Evolutionary conservation across 2,329 filamentous ascomycete species (phyloP).

Genomic region (Podosphaera fusca): DNA sequence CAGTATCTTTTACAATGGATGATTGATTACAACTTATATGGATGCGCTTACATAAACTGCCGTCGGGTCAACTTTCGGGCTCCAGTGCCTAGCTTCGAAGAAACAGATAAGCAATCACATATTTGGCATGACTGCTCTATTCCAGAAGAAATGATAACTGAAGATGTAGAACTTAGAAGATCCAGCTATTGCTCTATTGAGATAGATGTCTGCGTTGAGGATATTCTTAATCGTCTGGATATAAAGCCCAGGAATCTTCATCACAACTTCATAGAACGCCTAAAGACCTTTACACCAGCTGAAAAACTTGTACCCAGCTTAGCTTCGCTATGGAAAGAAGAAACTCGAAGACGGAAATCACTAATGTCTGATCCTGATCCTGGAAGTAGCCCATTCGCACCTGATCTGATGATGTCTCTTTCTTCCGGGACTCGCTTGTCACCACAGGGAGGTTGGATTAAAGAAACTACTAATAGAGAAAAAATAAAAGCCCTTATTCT

Average conservation of each 20-base stretch:
- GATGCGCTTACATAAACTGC: slow-evolving; percentile 67
- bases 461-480: slow-evolving; percentile 61
- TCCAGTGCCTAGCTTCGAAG: slow-evolving; percentile 48
- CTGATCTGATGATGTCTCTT: slow-evolving; percentile 69
- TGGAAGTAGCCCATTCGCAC: slow-evolving; percentile 53
- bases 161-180: slow-evolving; percentile 42
- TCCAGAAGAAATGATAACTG: slow-evolving; percentile 30
- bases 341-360: slow-evolving; percentile 54
- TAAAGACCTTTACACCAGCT: slow-evolving; percentile 36
- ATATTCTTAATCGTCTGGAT: slow-evolving; percentile 64
- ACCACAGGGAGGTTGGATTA: slow-evolving; percentile 66
- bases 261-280: slow-evolving; percentile 61
- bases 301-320: slow-evolving; percentile 82
- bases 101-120: slow-evolving; percentile 35
- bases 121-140: slow-evolving; percentile 66
- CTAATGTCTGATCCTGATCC: slow-evolving; percentile 41
- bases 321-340: slow-evolving; percentile 81
- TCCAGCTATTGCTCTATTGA: slow-evolving; percentile 78
- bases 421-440: slow-evolving; percentile 57
- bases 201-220: slow-evolving; percentile 68
- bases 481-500: slow-evolving; percentile 38
- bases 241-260: slow-evolving; percentile 59
- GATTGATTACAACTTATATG: slow-evolving; percentile 94
- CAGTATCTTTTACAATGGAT: slow-evolving; percentile 93
- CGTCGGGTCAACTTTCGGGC: slow-evolving; percentile 47